Conservation (phyloP, 352 stramenopile genomes). For the Pythium phragmiticola region DNA sequence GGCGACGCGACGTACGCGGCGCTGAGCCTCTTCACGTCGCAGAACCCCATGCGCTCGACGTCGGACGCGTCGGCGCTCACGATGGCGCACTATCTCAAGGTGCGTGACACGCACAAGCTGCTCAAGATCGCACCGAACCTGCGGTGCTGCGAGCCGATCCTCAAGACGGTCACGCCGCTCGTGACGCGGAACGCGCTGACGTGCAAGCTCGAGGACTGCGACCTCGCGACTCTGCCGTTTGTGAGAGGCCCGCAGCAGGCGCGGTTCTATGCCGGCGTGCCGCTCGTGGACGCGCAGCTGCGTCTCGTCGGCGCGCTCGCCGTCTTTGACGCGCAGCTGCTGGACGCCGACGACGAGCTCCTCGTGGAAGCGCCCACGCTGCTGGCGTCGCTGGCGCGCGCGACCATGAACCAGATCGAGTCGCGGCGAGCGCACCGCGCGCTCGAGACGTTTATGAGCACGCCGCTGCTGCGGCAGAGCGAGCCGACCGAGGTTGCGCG, state of each 20-base stretch:
- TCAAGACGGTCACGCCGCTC: conserved; percentile 41
- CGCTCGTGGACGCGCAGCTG: conserved; percentile 43
- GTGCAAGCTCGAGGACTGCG: conserved; percentile 34
- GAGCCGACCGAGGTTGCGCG: conserved; percentile 30
- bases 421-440: conserved; percentile 45
- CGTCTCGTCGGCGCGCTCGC: conserved; percentile 57
- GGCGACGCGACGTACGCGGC: conserved; percentile 51
- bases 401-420: conserved; percentile 41
- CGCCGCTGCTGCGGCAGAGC: conserved; percentile 47
- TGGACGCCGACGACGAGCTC: conserved; percentile 39
- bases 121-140: conserved; percentile 56
- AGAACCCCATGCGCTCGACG: not conserved
- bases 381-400: conserved; percentile 38
- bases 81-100: conserved; percentile 55
- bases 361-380: conserved; percentile 31
- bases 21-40: conserved; percentile 47
- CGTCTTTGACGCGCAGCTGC: conserved; percentile 57
- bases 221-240: conserved; percentile 60
- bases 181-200: conserved; percentile 48
- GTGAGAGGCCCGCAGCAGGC: conserved; percentile 67
- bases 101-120: conserved; percentile 42
- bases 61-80: not conserved
- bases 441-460: conserved; percentile 54
- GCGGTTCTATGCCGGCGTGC: conserved; percentile 71
- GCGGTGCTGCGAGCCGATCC: conserved; percentile 67